These are phyloP conservation scores for Rhamnella rubrinervis DNA, from an alignment of 331 rosid genomes.

Conservation along the genomic window DNA sequence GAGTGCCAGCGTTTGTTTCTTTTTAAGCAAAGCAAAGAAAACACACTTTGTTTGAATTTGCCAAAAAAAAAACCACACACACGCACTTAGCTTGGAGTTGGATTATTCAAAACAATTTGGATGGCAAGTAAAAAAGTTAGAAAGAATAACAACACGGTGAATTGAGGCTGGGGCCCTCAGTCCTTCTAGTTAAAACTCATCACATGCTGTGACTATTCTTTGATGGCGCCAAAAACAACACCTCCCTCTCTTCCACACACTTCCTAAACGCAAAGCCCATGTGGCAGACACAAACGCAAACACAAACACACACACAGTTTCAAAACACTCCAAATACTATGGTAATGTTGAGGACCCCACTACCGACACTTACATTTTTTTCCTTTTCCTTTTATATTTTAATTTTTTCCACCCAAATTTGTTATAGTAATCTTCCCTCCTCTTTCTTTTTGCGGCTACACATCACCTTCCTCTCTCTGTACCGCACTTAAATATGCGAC, in stretches of 20 bases:
- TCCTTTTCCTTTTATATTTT: not conserved
- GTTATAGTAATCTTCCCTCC: slow-evolving; percentile 31
- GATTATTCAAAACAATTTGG: not conserved
- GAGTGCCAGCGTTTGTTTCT: too few relatives aligned
- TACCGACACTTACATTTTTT: slow-evolving; percentile 47
- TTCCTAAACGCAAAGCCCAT: slow-evolving; percentile 36
- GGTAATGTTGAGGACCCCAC: slow-evolving; percentile 29
- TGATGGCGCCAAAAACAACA: not conserved
- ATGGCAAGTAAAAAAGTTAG: slow-evolving; percentile 3
- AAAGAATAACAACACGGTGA: not conserved
- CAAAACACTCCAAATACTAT: slow-evolving; percentile 6
- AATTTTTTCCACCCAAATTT: not conserved
- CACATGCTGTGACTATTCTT: slow-evolving; percentile 22
- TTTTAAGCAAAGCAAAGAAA: too few relatives aligned
- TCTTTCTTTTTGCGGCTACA: slow-evolving; percentile 28
- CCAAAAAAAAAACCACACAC: too few relatives aligned
- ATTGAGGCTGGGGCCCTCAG: not conserved
- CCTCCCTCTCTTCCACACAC: not conserved
- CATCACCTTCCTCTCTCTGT: slow-evolving; percentile 34
- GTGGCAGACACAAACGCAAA: slow-evolving; percentile 40
- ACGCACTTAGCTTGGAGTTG: not conserved
- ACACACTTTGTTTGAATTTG: too few relatives aligned
- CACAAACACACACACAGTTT: slow-evolving; percentile 21
- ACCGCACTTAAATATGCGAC: slow-evolving; percentile 50
- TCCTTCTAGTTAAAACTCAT: slow-evolving; percentile 15